These are phyloP conservation scores for Penicillium digitatum DNA, from an alignment of 2,329 filamentous ascomycete species.

Conservation along the genomic window DNA sequence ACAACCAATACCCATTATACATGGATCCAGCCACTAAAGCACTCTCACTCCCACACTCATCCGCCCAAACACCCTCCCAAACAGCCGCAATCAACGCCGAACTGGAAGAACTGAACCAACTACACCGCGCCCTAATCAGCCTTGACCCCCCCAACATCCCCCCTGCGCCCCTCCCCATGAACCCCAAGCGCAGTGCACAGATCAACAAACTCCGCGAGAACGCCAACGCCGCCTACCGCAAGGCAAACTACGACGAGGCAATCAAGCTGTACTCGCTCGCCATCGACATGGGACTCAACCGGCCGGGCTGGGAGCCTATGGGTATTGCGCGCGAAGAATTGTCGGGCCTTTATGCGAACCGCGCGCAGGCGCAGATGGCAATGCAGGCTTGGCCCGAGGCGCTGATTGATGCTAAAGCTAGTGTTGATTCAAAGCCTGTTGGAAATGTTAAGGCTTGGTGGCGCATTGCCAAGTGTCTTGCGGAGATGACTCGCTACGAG, in stretches of 20 bases:
- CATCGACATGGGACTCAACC: slow-evolving; percentile 77
- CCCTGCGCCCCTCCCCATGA: slow-evolving; percentile 82
- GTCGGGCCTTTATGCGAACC: slow-evolving; percentile 73
- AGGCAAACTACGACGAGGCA: slow-evolving; percentile 69
- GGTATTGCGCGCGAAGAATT: slow-evolving; percentile 82
- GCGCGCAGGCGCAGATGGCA: slow-evolving; percentile 86
- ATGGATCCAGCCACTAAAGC: slow-evolving; percentile 80
- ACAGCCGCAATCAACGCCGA: slow-evolving; percentile 57
- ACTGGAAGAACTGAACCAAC: slow-evolving; percentile 69
- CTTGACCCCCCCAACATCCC: slow-evolving; percentile 66
- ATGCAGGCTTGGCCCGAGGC: slow-evolving; percentile 76
- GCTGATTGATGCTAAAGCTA: slow-evolving; percentile 79
- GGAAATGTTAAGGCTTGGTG: slow-evolving; percentile 96
- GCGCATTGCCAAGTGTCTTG: slow-evolving; percentile 74
- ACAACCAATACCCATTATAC: slow-evolving; percentile 74
- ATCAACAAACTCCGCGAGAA: slow-evolving; percentile 87
- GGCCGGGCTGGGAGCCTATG: slow-evolving; percentile 84
- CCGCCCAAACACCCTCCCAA: slow-evolving; percentile 41
- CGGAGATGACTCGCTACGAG: slow-evolving; percentile 83
- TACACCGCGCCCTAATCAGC: slow-evolving; percentile 68
- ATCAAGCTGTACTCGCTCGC: slow-evolving; percentile 79
- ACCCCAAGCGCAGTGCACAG: slow-evolving; percentile 83
- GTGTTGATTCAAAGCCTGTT: slow-evolving; percentile 78
- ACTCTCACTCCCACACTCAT: slow-evolving; percentile 52
- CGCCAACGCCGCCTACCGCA: slow-evolving; percentile 79